phyloP scores from a whole-genome alignment of 192 early-diverging fungal genomes.

The Backusella mclennaniae region DNA sequence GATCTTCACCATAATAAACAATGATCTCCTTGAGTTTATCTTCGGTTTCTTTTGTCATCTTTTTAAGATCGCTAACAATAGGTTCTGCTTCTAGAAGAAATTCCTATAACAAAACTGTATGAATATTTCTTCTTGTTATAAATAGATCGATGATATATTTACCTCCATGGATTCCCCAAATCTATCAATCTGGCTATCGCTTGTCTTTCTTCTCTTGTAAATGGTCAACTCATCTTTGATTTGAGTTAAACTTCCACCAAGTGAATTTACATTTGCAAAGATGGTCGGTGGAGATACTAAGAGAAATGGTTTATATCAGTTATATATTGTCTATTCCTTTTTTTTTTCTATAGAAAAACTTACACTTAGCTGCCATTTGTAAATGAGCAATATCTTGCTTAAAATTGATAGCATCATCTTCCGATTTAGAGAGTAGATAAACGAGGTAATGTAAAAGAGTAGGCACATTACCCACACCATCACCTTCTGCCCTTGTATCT shows the following conservation, averaged over 20 bases:
- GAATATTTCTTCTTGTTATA: background rate
- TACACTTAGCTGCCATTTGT: slow-evolving; percentile 48
- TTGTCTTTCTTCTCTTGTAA: slow-evolving; percentile 12
- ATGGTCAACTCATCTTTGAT: slow-evolving; percentile 47
- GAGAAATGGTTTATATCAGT: background rate
- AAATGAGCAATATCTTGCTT: slow-evolving; percentile 53
- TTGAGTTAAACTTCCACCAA: slow-evolving; percentile 38
- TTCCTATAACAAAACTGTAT: slow-evolving; percentile 28
- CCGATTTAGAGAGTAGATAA: slow-evolving; percentile 40
- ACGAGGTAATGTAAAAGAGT: slow-evolving; percentile 57
- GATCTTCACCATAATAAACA: slow-evolving; percentile 55
- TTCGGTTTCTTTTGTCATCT: slow-evolving; percentile 42
- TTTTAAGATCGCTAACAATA: slow-evolving; percentile 38
- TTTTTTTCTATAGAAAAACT: background rate
- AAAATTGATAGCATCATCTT: slow-evolving; percentile 43
- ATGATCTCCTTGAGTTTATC: slow-evolving; percentile 44
- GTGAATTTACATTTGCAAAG: slow-evolving; percentile 46
- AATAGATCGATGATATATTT: background rate
- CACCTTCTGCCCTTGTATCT: slow-evolving; percentile 52
- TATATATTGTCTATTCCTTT: background rate
- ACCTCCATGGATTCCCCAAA: slow-evolving; percentile 56
- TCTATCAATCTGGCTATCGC: slow-evolving; percentile 41
- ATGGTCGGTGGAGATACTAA: slow-evolving; percentile 48
- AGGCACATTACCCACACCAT: slow-evolving; percentile 38
- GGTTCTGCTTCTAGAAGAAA: slow-evolving; percentile 47